Percentiles rank a stretch among this genome's conserved stretches.
These are phyloP conservation scores for Gentiana macrophylla DNA, from an alignment of 257 asterid genomes.

Conservation along the genomic window DNA sequence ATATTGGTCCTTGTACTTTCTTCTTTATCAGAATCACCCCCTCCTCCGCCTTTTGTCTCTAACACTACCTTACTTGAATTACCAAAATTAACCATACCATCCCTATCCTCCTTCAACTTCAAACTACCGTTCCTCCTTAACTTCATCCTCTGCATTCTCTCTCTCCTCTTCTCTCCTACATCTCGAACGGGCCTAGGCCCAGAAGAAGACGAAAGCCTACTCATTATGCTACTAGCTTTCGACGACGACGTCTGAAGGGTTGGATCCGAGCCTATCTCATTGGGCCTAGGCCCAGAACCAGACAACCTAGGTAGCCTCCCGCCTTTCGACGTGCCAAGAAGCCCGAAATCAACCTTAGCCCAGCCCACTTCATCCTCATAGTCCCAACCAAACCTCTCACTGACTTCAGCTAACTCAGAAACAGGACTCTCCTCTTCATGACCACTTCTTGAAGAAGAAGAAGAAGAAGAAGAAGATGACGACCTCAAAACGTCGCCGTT, in stretches of 20 bases:
- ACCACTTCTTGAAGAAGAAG: no score
- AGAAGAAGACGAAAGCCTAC: not conserved
- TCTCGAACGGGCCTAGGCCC: not conserved
- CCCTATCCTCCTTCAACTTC: not conserved
- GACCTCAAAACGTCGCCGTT: constrained; percentile 32
- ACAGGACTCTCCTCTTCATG: constrained; percentile 23
- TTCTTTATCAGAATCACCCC: not conserved
- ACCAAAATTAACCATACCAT: constrained; percentile 6
- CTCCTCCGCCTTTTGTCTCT: constrained; percentile 1
- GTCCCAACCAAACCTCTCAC: constrained; percentile 76
- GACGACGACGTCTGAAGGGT: not conserved
- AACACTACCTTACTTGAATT: not conserved
- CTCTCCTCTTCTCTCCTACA: constrained; percentile 18
- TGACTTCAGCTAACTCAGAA: constrained; percentile 46
- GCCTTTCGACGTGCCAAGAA: constrained; percentile 69
- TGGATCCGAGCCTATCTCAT: not conserved
- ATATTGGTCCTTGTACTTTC: not conserved
- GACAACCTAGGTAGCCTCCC: constrained; percentile 57
- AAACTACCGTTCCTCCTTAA: constrained; percentile 9
- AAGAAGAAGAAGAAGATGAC: not conserved
- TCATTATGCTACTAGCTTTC: not conserved
- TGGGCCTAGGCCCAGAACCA: not conserved
- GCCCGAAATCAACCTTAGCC: constrained; percentile 52
- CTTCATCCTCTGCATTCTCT: constrained; percentile 43
- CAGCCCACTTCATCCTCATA: constrained; percentile 59